A percentile compares a stretch with the other conserved stretches of the same genome.
Conservation (phyloP, 83 land plant genomes). For the Picea mariana region DNA sequence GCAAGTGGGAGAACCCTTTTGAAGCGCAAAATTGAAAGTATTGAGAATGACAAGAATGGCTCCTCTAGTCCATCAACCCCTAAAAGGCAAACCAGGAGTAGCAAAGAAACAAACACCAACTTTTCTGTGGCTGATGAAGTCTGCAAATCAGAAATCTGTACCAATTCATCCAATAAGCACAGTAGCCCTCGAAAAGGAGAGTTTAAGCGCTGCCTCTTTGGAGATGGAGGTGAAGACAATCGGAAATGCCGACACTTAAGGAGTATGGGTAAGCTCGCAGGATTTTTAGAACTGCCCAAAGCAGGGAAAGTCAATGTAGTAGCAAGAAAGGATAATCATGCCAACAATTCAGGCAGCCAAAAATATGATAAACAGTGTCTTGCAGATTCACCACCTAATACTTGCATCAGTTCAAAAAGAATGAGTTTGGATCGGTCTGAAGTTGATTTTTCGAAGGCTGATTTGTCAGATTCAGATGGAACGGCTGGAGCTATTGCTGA, state of each 20-base stretch:
- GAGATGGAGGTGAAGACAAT: not conserved
- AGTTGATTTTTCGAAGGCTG: conserved; percentile 1
- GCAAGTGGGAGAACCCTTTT: conserved; percentile 2
- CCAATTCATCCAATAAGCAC: not conserved
- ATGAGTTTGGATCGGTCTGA: conserved; percentile 3
- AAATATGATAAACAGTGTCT: conserved; percentile 7
- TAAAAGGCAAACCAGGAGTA: not conserved
- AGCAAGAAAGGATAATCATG: conserved; percentile 4
- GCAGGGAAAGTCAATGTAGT: conserved; percentile 1
- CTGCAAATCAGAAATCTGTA: not conserved
- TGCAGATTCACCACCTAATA: conserved; percentile 1
- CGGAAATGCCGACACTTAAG: conserved; percentile 9
- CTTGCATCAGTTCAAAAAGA: no score
- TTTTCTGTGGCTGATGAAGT: not conserved
- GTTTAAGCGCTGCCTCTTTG: conserved; percentile 6
- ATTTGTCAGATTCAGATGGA: not conserved
- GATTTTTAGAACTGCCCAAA: not conserved
- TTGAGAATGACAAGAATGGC: not conserved
- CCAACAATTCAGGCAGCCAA: not conserved
- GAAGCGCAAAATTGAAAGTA: conserved; percentile 5
- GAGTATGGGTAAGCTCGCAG: conserved; percentile 11
- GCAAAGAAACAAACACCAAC: conserved; percentile 4
- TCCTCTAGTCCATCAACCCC: not conserved
- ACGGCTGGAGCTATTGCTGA: not conserved
- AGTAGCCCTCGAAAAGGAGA: conserved; percentile 10